phyloP scores from a whole-genome alignment of 2,329 filamentous ascomycete genomes.

The Corinectria fuckeliana region DNA sequence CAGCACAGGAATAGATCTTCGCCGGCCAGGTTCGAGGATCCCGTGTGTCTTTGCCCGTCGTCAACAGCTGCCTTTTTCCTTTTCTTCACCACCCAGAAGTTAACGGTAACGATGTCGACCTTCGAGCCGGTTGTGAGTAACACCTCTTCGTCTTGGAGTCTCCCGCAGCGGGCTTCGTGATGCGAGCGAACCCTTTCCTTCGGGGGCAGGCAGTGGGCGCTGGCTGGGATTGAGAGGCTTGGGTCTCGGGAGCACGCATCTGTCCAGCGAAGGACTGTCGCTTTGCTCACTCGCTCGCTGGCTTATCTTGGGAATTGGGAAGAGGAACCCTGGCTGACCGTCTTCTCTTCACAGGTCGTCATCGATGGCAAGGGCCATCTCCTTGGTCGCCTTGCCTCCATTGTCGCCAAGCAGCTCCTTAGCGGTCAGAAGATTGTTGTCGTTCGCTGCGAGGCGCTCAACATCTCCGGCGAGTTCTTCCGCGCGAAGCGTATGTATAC shows the following conservation, averaged over 20 bases:
- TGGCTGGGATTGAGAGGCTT: slow-evolving; percentile 26
- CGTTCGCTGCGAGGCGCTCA: slow-evolving; percentile 97
- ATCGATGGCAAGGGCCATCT: slow-evolving; percentile 99
- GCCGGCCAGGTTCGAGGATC: slow-evolving; percentile 47
- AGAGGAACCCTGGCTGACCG: slow-evolving; percentile 32
- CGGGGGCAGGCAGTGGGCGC: slow-evolving; percentile 22
- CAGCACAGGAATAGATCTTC: slow-evolving; percentile 50
- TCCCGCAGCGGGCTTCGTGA: slow-evolving; percentile 25
- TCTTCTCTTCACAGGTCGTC: slow-evolving; percentile 71
- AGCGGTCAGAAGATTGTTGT: slow-evolving; percentile 99
- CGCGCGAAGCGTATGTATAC: slow-evolving; percentile 94
- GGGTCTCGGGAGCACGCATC: slow-evolving; percentile 18
- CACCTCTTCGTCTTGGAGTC: slow-evolving; percentile 20
- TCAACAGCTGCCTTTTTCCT: slow-evolving; percentile 45
- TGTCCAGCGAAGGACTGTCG: slow-evolving; percentile 9
- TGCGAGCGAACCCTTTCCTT: slow-evolving; percentile 24
- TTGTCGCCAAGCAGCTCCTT: slow-evolving; percentile 98
- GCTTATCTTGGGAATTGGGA: slow-evolving; percentile 19
- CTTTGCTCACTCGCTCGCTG: slow-evolving; percentile 16
- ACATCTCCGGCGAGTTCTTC: slow-evolving; percentile 99
- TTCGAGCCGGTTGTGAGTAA: slow-evolving; percentile 75
- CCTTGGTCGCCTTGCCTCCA: slow-evolving; percentile 97
- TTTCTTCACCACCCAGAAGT: slow-evolving; percentile 42
- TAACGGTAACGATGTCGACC: slow-evolving; percentile 65
- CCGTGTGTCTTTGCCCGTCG: slow-evolving; percentile 43